Conservation (phyloP, 176 grass and related monocot species). For the Metroxylon sagu region DNA sequence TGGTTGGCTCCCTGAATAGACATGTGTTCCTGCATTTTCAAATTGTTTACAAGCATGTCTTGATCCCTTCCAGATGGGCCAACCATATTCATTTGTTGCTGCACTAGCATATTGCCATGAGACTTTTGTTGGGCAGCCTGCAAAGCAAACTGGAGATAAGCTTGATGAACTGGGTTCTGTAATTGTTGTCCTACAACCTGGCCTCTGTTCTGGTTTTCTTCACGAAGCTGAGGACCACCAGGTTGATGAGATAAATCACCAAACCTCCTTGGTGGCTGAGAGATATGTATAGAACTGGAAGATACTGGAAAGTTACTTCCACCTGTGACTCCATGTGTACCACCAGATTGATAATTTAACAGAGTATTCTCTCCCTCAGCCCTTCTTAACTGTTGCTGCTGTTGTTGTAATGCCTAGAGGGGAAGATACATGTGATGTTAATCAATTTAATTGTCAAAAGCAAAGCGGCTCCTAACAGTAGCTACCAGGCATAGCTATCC, state of each 20-base stretch:
- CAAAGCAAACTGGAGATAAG: conserved; percentile 66
- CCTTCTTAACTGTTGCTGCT: conserved; percentile 26
- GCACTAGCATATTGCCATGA: conserved; percentile 54
- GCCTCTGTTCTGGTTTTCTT: conserved; percentile 21
- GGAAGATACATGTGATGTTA: background rate
- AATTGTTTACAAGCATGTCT: conserved; percentile 41
- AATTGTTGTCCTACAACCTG: conserved; percentile 18
- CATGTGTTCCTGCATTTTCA: conserved; percentile 72
- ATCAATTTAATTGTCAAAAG: too few relatives aligned
- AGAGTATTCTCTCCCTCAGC: background rate
- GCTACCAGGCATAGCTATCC: too few relatives aligned
- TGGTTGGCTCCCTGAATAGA: conserved; percentile 25
- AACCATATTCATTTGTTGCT: conserved; percentile 52
- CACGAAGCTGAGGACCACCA: conserved; percentile 28
- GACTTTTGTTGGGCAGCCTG: conserved; percentile 61
- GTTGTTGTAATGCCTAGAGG: conserved; percentile 13
- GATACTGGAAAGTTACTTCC: conserved; percentile 34
- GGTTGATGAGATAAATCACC: conserved; percentile 10
- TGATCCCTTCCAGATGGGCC: conserved; percentile 46
- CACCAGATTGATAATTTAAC: conserved; percentile 7
- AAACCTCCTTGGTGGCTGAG: conserved; percentile 43
- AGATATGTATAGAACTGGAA: conserved; percentile 13
- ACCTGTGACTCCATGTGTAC: conserved; percentile 39
- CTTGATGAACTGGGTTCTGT: conserved; percentile 55
- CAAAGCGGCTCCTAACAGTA: too few relatives aligned